A percentile compares a stretch with the other conserved stretches of the same genome.
Conservation (phyloP, 2,329 filamentous ascomycete genomes). For the Leptographium wingfieldii region DNA sequence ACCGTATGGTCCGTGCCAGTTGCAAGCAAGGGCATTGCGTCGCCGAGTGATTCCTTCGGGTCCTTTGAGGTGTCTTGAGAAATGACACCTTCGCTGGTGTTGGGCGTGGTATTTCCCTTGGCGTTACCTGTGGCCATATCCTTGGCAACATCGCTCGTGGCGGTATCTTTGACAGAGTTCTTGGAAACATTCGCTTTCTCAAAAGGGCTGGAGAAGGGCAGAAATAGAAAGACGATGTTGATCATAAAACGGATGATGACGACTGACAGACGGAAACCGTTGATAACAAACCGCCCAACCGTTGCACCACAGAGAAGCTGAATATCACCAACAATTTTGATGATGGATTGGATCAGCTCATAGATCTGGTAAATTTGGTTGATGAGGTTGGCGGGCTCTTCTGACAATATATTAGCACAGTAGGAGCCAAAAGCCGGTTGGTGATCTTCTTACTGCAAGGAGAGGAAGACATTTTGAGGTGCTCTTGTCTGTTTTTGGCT, state of each 20-base stretch:
- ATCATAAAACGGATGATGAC: not conserved
- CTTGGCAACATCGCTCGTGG: not conserved
- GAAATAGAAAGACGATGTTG: constrained; percentile 1
- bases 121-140: not conserved
- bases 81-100: not conserved
- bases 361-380: constrained; percentile 4
- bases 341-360: constrained; percentile 3
- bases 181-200: not conserved
- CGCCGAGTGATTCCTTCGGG: not conserved
- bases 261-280: not conserved
- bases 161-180: not conserved
- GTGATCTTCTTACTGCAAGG: not conserved
- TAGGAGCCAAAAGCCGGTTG: not conserved
- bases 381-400: not conserved
- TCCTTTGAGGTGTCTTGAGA: not conserved
- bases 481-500: not conserved
- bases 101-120: not conserved
- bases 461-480: not conserved
- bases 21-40: not conserved
- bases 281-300: not conserved
- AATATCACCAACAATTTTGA: constrained; percentile 3
- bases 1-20: not conserved
- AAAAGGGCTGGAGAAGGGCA: constrained; percentile 3
- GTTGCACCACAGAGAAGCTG: constrained; percentile 1
- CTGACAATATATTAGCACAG: not conserved